These are phyloP conservation scores for Magnaporthales sp. DNA, from an alignment of 2,329 filamentous ascomycete genomes.

Conservation along the genomic window DNA sequence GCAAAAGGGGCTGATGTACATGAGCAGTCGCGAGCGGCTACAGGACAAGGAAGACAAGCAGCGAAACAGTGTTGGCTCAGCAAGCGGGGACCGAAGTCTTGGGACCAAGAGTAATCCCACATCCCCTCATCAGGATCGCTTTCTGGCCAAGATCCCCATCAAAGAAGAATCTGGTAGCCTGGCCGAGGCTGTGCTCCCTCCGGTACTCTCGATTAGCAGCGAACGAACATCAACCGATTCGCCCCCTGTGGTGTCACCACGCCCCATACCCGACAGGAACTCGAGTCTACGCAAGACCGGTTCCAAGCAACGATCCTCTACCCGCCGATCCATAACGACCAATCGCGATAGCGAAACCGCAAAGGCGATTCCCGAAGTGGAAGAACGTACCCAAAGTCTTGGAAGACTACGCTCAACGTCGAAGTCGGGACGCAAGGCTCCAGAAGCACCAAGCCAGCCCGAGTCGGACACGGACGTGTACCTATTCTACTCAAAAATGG, in stretches of 20 bases:
- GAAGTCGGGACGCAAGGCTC: not conserved
- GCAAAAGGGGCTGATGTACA: slow-evolving; percentile 58
- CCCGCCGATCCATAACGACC: slow-evolving; percentile 27
- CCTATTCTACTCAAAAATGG: slow-evolving; percentile 2
- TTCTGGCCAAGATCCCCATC: slow-evolving; percentile 44
- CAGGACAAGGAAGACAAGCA: slow-evolving; percentile 57
- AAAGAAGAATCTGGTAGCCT: slow-evolving; percentile 41
- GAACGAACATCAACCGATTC: slow-evolving; percentile 17
- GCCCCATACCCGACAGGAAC: slow-evolving; percentile 56
- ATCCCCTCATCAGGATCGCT: slow-evolving; percentile 33
- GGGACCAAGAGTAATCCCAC: slow-evolving; percentile 10
- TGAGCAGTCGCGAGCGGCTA: slow-evolving; percentile 62
- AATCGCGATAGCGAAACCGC: slow-evolving; percentile 37
- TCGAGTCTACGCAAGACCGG: slow-evolving; percentile 57
- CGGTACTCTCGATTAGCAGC: slow-evolving; percentile 3
- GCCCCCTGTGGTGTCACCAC: slow-evolving; percentile 26
- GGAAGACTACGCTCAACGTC: not conserved
- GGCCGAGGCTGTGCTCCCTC: slow-evolving; percentile 12
- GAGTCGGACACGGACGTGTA: not conserved
- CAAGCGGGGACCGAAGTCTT: slow-evolving; percentile 18
- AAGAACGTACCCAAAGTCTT: slow-evolving; percentile 10
- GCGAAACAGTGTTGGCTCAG: slow-evolving; percentile 34
- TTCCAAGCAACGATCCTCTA: slow-evolving; percentile 31
- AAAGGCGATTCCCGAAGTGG: slow-evolving; percentile 27
- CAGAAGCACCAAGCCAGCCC: not conserved